A percentile compares a stretch with the other conserved stretches of the same genome.
phyloP scores from a whole-genome alignment of 2,329 filamentous ascomycete species.

The Lachnellula willkommii region DNA sequence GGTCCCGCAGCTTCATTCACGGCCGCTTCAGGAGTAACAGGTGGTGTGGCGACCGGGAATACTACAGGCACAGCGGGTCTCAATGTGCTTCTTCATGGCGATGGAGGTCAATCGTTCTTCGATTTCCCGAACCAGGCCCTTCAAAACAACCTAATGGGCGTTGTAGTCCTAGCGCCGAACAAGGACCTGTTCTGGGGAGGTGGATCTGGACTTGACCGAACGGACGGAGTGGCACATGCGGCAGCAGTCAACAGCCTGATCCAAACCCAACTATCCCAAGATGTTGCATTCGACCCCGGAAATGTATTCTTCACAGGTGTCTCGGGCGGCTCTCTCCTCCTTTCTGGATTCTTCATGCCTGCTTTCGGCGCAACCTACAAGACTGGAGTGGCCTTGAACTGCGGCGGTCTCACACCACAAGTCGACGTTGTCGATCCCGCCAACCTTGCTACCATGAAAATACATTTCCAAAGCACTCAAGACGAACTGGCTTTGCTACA shows the following conservation, averaged over 20 bases:
- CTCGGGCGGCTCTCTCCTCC: constrained; percentile 47
- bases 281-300: constrained; percentile 47
- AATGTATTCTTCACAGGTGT: constrained; percentile 55
- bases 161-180: constrained; percentile 60
- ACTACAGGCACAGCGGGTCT: constrained; percentile 40
- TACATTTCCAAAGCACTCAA: constrained; percentile 53
- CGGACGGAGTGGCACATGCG: constrained; percentile 51
- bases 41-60: constrained; percentile 33
- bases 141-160: constrained; percentile 70
- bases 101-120: constrained; percentile 62
- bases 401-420: constrained; percentile 49
- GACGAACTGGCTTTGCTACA: constrained; percentile 47
- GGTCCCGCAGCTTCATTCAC: constrained; percentile 51
- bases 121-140: constrained; percentile 73
- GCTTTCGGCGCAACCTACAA: constrained; percentile 35
- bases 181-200: constrained; percentile 54
- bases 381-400: constrained; percentile 50
- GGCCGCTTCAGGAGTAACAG: constrained; percentile 43
- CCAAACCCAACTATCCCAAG: constrained; percentile 43
- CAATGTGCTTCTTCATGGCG: constrained; percentile 55
- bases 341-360: constrained; percentile 54
- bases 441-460: constrained; percentile 40
- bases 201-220: constrained; percentile 45
- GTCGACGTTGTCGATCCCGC: constrained; percentile 42
- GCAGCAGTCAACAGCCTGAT: constrained; percentile 51